Evolutionary conservation across 1,284 basidiomycete genomes (phyloP), one percentile per base, ranked within the genome.

Genomic region (Thecaphora frezii): DNA sequence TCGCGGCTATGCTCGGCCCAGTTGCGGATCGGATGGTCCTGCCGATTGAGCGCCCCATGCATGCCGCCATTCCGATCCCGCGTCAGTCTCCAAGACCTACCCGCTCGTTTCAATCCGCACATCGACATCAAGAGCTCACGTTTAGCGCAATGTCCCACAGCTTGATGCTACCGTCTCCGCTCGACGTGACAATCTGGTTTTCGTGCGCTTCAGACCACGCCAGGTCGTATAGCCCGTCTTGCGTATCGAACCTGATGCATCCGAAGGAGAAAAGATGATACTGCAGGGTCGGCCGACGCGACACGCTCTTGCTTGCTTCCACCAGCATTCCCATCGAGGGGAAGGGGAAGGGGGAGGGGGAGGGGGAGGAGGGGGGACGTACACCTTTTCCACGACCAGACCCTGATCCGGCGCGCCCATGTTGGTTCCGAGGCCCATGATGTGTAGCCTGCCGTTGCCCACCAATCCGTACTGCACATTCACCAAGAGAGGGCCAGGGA

Each of bases 1-100:
- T 98, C 94, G 42, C 88, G 85, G 7, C 86, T 85, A 78, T 98
- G 94, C 80, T 97, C 94, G 66, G 90, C 87, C 93, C 93, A 98
- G 47, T 86, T 86, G 54, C 87, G 86, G 54, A 97, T 89, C 0
- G 94, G 94, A 58, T 88, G 85, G 72, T 92, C 88, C 89, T 93
- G 83, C 24, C 28, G 44, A 14, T 22, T 16, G 19, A 56, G 42
- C 5, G 28, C 26, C 33, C 22, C 13, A 5, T 33, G 22, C 26
- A 44, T 28, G 46, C 47, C 16, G 40, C 39, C 21, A 42, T 3
- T 2, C 19, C 3, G 14, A 4, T 1, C 16, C 28, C 16, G 1
- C 9, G 44, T 50, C 10, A 14, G 18, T n/a, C n/a, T n/a, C n/a
- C n/a, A n/a, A n/a, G n/a, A n/a, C n/a, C n/a, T n/a, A n/a, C n/a